Conservation (phyloP, 2,329 filamentous ascomycete species). For the Penicillium concentricum region DNA sequence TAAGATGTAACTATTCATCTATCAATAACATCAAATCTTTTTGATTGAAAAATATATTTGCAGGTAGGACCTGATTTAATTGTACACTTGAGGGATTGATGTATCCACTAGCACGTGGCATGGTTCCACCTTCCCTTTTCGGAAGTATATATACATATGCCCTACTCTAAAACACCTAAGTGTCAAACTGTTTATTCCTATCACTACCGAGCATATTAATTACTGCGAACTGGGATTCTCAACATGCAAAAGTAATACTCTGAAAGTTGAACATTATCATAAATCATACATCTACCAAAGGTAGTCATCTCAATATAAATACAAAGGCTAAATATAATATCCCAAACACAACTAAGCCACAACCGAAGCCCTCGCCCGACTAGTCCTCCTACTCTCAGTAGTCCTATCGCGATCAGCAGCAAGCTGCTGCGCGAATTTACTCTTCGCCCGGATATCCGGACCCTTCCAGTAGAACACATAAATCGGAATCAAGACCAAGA, state of each 20-base stretch:
- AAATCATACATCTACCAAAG: not conserved
- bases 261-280: no score
- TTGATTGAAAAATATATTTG: not conserved
- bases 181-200: no score
- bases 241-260: no score
- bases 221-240: no score
- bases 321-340: not conserved
- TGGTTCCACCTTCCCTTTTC: not conserved
- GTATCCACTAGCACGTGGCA: not conserved
- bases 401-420: slow-evolving; percentile 18
- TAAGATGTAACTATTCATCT: slow-evolving; percentile 3
- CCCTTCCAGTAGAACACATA: slow-evolving; percentile 59
- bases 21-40: slow-evolving; percentile 1
- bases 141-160: not conserved
- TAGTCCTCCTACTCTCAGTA: slow-evolving; percentile 12
- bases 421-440: slow-evolving; percentile 24
- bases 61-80: not conserved
- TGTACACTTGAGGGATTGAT: not conserved
- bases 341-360: not conserved
- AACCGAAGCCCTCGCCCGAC: slow-evolving; percentile 5
- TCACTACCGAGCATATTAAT: no score
- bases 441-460: slow-evolving; percentile 48
- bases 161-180: no score
- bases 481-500: slow-evolving; percentile 54
- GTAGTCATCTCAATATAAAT: not conserved